These are phyloP conservation scores for Stellera chamaejasme DNA, from an alignment of 345 rosid species.

Conservation along the genomic window DNA sequence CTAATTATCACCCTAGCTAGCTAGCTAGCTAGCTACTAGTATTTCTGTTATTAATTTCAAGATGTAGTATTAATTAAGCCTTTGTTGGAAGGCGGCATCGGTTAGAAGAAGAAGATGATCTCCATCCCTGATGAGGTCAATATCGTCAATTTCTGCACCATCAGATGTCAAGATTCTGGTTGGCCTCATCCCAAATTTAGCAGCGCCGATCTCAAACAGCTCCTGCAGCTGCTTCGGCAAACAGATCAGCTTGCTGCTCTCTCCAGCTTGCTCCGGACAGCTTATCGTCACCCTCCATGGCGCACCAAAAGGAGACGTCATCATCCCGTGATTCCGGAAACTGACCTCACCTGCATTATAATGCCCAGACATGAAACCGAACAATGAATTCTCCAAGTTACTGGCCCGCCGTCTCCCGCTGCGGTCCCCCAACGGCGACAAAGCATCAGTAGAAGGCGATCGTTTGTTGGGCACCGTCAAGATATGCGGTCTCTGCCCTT, in stretches of 20 bases:
- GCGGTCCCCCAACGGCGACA: slow-evolving; percentile 21
- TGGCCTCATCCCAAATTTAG: slow-evolving; percentile 35
- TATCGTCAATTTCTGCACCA: slow-evolving; percentile 67
- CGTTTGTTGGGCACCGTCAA: slow-evolving; percentile 10
- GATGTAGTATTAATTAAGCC: too few relatives aligned
- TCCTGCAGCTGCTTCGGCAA: slow-evolving; percentile 55
- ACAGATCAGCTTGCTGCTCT: slow-evolving; percentile 30
- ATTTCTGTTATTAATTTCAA: too few relatives aligned
- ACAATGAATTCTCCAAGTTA: slow-evolving; percentile 53
- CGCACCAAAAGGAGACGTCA: slow-evolving; percentile 13
- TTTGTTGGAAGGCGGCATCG: background rate
- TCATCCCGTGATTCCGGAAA: slow-evolving; percentile 7
- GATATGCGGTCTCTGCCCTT: slow-evolving; percentile 3
- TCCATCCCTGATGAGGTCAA: slow-evolving; percentile 62
- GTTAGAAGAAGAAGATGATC: slow-evolving; percentile 53
- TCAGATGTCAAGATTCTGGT: slow-evolving; percentile 46
- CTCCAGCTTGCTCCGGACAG: slow-evolving; percentile 36
- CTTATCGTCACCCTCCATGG: slow-evolving; percentile 51
- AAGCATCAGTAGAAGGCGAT: slow-evolving; percentile 10
- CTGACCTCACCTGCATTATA: slow-evolving; percentile 26
- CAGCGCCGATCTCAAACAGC: slow-evolving; percentile 34
- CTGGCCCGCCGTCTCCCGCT: slow-evolving; percentile 28
- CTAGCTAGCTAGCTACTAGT: too few relatives aligned
- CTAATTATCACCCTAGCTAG: too few relatives aligned
- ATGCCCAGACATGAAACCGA: slow-evolving; percentile 65